Evolutionary conservation across 2,329 filamentous ascomycete species (phyloP), one percentile per base, ranked within the genome.

Genomic region (Trichophyton schoenleinii): DNA sequence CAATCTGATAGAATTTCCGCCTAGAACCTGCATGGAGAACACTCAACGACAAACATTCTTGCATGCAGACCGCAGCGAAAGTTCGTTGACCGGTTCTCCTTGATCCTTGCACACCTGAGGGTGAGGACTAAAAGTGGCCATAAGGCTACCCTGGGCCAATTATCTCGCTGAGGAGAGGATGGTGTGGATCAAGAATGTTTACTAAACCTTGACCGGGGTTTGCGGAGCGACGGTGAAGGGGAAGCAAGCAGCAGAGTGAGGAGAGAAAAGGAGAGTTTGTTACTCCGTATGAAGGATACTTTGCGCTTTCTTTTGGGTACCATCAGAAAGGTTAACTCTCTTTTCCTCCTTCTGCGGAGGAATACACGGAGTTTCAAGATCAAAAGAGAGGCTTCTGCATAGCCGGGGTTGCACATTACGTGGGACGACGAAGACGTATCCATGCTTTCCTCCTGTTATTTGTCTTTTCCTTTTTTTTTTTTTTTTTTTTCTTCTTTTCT

Each of bases 401-500:
- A 44, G 57, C 41, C 57, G 57, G 49, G 49, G 49, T 55, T 55
- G 49, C 49, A 55, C 49, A 55, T 55, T 55, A 36, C 49, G 49
- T 55, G 49, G 49, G 49, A 55, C 49, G 49, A 55, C 49, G 34
- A 28, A 34, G 49, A 55, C 15, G 49, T 55, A 55, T 55, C 49
- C 49, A 55, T 34, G 49, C 49, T 34, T 55, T 55, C 49, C 36
- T 28, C 49, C 49, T 58, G 41, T 42, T 42, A 20, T 57, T 13
- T 57, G 38, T 57, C 38, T 15, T 42, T 44, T 18, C 20, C 20
- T 42, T 11, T 22, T 22, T 3, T 3, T 18, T 18, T 3, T 3
- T 18, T 18, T 18, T 18, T 18, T 18, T 31, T 41, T 36, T 9
- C 38, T 15, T 57, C n/a, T 34, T 34, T 57, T 11, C 53, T 15